Percentiles rank a stretch among this genome's conserved stretches.
phyloP scores from a whole-genome alignment of 2,329 filamentous ascomycete genomes.

The Microsporum audouinii region DNA sequence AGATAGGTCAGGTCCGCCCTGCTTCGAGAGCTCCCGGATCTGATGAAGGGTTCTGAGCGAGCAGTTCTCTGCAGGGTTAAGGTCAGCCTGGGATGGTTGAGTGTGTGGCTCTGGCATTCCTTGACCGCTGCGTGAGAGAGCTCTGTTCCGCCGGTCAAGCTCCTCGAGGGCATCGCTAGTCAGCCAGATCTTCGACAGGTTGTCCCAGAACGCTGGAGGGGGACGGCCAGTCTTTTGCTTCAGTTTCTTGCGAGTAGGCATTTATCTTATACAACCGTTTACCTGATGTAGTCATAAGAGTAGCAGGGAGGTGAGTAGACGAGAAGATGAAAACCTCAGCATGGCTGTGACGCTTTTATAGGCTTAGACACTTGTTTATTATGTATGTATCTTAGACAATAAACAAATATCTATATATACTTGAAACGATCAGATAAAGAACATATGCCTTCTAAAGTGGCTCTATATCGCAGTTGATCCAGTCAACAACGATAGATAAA shows the following conservation, averaged over 20 bases:
- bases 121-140: slow-evolving; percentile 7
- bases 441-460: no score
- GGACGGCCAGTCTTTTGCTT: neutral
- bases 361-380: no score
- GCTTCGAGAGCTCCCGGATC: slow-evolving; percentile 8
- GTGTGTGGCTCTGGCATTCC: neutral
- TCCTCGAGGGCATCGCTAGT: slow-evolving; percentile 12
- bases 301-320: no score
- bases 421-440: no score
- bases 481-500: neutral
- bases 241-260: neutral
- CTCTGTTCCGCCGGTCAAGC: slow-evolving; percentile 16
- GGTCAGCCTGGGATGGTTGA: no score
- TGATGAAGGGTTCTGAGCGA: neutral
- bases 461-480: no score
- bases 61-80: slow-evolving; percentile 2
- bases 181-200: slow-evolving; percentile 15
- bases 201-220: slow-evolving; percentile 15
- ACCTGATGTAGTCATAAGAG: no score
- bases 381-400: no score
- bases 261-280: no score
- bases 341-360: no score
- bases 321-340: no score
- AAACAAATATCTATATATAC: no score
- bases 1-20: slow-evolving; percentile 10